Evolutionary conservation across 1,139 yeast genomes (phyloP).

Genomic region (Magnusiomyces fungicola): DNA sequence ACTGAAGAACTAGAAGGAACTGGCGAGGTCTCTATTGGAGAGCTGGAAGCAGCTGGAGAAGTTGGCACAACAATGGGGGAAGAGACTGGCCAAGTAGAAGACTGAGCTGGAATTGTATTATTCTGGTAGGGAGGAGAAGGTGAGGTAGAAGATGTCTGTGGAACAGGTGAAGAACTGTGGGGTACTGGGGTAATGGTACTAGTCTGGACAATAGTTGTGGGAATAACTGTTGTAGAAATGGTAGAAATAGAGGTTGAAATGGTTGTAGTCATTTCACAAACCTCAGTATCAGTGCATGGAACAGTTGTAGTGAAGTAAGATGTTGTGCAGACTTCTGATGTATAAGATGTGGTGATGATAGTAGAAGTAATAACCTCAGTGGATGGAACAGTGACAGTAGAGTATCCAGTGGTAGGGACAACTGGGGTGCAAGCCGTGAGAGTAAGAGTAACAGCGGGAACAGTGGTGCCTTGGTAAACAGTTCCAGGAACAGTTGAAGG

Average conservation of each 20-base stretch:
- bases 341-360: neutral
- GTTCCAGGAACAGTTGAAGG: constrained; percentile 6
- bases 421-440: constrained; percentile 4
- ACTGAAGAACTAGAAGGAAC: neutral
- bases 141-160: neutral
- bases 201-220: neutral
- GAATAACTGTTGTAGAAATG: constrained; percentile 5
- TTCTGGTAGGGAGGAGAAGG: neutral
- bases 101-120: too few relatives aligned
- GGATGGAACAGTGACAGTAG: neutral
- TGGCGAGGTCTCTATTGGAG: constrained; percentile 1
- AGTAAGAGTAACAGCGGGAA: neutral
- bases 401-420: neutral
- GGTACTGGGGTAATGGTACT: neutral
- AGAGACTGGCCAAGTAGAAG: too few relatives aligned
- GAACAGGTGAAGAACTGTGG: neutral
- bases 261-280: constrained; percentile 1
- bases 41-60: neutral
- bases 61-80: neutral
- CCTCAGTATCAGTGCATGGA: constrained; percentile 2
- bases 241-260: constrained; percentile 1
- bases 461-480: constrained; percentile 1
- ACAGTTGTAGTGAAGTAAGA: constrained; percentile 1
- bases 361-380: neutral
- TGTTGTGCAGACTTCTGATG: constrained; percentile 1